These are phyloP conservation scores for Penicillium manginii DNA, from an alignment of 495 filamentous ascomycete species.

Conservation along the genomic window DNA sequence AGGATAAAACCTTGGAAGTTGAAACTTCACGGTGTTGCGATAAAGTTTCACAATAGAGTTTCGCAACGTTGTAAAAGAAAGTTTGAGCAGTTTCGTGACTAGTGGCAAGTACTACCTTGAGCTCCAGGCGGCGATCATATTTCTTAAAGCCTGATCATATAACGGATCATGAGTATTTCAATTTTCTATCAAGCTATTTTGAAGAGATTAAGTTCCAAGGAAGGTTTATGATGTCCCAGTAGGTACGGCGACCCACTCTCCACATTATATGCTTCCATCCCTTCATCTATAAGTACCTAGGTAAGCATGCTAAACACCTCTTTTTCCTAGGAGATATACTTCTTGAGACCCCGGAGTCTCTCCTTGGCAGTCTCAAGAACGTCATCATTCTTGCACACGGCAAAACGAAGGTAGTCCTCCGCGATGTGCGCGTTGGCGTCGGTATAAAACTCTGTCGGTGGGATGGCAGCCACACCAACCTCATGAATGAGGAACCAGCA, in stretches of 20 bases:
- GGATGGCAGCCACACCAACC: constrained; percentile 92
- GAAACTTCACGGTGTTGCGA: no score
- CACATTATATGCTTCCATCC: neutral
- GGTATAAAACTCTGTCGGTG: constrained; percentile 96
- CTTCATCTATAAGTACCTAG: constrained; percentile 7
- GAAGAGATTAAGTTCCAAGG: no score
- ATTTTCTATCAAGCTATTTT: neutral
- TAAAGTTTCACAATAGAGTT: no score
- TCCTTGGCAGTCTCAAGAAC: constrained; percentile 90
- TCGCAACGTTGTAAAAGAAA: no score
- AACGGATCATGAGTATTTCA: no score
- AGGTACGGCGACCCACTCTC: no score
- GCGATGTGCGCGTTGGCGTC: constrained; percentile 78
- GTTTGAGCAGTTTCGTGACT: no score
- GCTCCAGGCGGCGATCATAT: no score
- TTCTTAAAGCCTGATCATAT: no score
- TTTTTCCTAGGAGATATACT: constrained; percentile 62
- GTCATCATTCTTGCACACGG: constrained; percentile 94
- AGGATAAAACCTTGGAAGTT: no score
- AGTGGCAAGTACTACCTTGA: no score
- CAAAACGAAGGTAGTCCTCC: constrained; percentile 92
- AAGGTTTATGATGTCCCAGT: no score
- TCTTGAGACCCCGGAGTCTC: constrained; percentile 80
- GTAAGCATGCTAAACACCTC: neutral
- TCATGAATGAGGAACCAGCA: constrained; percentile 97